Evolutionary conservation across 352 stramenopile species (phyloP).

Genomic region (Phytophthora pisi): DNA sequence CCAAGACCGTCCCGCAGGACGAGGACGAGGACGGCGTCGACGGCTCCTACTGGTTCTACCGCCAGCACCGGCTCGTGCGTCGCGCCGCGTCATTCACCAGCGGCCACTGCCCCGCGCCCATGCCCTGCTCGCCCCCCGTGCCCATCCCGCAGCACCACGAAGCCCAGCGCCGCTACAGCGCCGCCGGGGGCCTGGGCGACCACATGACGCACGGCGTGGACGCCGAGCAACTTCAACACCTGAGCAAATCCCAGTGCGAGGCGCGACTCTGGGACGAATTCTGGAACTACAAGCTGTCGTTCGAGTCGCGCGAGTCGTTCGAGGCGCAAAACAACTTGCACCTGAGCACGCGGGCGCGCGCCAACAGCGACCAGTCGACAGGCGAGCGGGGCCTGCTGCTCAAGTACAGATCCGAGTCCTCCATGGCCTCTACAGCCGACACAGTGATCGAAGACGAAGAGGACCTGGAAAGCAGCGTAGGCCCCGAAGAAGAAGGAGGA

Average conservation of each 20-base stretch:
- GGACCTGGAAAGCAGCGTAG: slow-evolving; percentile 15
- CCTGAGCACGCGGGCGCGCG: neutral
- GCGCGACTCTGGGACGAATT: slow-evolving; percentile 64
- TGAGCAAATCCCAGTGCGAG: slow-evolving; percentile 51
- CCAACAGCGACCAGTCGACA: slow-evolving; percentile 13
- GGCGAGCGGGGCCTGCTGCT: slow-evolving; percentile 10
- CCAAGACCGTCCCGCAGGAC: slow-evolving; percentile 9
- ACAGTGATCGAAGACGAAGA: slow-evolving; percentile 46
- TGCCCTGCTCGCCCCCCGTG: slow-evolving; percentile 58
- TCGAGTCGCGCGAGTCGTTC: slow-evolving; percentile 70
- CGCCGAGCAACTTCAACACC: slow-evolving; percentile 14
- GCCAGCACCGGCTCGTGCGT: slow-evolving; percentile 24
- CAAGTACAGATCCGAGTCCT: slow-evolving; percentile 38
- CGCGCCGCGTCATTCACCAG: slow-evolving; percentile 44
- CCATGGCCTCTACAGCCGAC: slow-evolving; percentile 40
- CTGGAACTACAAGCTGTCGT: slow-evolving; percentile 78
- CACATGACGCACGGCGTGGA: slow-evolving; percentile 17
- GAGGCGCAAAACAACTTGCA: slow-evolving; percentile 22
- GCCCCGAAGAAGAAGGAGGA: slow-evolving; percentile 34
- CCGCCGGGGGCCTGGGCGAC: slow-evolving; percentile 20
- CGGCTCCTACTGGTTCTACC: slow-evolving; percentile 27
- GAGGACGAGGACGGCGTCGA: slow-evolving; percentile 13
- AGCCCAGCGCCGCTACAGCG: slow-evolving; percentile 39
- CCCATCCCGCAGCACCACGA: slow-evolving; percentile 48
- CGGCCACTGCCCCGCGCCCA: slow-evolving; percentile 9